Evolutionary conservation across 2,329 filamentous ascomycete genomes (phyloP).

Genomic region (Penicillium italicum): DNA sequence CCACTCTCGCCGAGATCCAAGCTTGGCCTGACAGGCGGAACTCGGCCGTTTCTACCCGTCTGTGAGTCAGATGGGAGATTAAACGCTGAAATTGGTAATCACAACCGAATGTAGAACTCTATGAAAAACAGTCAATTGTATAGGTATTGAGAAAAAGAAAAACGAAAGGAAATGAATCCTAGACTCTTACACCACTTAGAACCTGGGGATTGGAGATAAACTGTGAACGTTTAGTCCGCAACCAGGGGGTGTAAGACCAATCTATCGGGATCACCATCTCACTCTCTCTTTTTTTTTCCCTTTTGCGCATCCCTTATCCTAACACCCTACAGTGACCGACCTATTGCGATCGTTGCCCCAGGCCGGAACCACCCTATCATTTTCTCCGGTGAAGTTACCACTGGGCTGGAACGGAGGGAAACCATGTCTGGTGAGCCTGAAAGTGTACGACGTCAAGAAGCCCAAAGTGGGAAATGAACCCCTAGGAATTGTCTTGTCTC

Average conservation of each 20-base stretch:
- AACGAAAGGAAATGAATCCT: background rate
- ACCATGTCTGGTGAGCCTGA: background rate
- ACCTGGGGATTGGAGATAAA: conserved; percentile 1
- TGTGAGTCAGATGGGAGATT: conserved; percentile 15
- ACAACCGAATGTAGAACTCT: conserved; percentile 16
- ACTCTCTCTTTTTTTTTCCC: background rate
- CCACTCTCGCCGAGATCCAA: background rate
- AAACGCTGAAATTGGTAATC: conserved; percentile 18
- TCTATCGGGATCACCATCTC: conserved; percentile 14
- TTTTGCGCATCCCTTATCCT: conserved; percentile 1
- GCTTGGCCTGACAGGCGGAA: conserved; percentile 9
- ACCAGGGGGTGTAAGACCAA: conserved; percentile 9
- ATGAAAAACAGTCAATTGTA: background rate
- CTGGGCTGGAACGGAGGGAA: conserved; percentile 11
- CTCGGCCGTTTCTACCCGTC: conserved; percentile 18
- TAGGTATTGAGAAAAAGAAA: background rate
- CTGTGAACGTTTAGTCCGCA: conserved; percentile 1
- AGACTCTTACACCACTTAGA: background rate
- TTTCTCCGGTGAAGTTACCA: conserved; percentile 11
- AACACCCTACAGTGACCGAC: background rate
- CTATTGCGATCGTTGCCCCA: background rate
- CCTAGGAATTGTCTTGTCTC: background rate
- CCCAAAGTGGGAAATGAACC: background rate
- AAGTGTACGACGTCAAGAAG: background rate
- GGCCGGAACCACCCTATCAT: conserved; percentile 4